A percentile compares a stretch with the other conserved stretches of the same genome.
These are phyloP conservation scores for Tetrahymena elliotti DNA, from an alignment of 73 alveolate genomes.

Conservation along the genomic window DNA sequence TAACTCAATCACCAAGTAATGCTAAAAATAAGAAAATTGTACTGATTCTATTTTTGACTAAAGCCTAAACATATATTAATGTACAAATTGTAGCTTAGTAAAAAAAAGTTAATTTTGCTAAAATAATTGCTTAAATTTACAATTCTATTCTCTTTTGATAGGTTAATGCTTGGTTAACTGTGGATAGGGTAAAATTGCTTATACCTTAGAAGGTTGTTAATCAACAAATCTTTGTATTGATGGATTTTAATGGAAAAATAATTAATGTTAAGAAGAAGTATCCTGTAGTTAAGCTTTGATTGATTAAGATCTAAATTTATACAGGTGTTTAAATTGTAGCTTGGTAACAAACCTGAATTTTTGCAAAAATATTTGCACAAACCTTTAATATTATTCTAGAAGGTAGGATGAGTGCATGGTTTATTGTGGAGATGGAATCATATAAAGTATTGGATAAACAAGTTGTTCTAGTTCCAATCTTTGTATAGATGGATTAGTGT, in stretches of 20 bases:
- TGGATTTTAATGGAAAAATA: background rate
- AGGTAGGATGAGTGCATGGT: background rate
- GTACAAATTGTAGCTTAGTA: background rate
- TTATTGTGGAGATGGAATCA: background rate
- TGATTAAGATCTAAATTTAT: background rate
- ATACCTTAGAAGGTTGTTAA: background rate
- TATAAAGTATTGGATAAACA: background rate
- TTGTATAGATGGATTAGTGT: background rate
- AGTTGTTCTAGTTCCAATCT: background rate
- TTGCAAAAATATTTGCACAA: background rate
- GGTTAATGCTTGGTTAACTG: background rate
- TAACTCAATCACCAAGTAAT: background rate
- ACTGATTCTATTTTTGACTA: background rate
- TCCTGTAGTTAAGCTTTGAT: background rate
- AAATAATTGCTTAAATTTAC: background rate
- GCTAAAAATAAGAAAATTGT: background rate
- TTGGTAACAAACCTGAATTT: background rate
- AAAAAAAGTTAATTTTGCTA: background rate
- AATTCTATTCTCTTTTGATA: background rate
- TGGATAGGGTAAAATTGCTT: background rate
- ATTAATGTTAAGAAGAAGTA: background rate
- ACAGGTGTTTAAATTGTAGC: background rate
- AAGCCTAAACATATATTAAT: background rate
- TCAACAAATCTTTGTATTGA: background rate
- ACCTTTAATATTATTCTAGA: too few relatives aligned